A percentile compares a stretch with the other conserved stretches of the same genome.
phyloP scores from a whole-genome alignment of 768 basidiomycete species.

The Tulasnella sp. region DNA sequence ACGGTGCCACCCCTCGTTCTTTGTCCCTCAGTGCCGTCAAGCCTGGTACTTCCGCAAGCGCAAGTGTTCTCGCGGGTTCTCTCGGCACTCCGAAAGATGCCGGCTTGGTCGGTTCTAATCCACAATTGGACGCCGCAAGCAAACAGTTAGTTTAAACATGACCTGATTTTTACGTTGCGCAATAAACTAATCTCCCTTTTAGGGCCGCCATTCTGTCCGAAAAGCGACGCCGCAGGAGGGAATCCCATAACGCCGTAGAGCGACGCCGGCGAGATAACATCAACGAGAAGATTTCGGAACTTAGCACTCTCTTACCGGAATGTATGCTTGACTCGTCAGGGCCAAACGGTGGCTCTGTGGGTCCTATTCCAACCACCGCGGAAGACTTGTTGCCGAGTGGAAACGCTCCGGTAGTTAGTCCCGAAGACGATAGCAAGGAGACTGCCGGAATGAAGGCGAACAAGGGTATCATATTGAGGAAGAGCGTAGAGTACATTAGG shows the following conservation, averaged over 20 bases:
- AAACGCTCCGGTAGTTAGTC: slow-evolving; percentile 1
- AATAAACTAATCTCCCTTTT: slow-evolving; percentile 2
- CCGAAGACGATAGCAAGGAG: slow-evolving; percentile 17
- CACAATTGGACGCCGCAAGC: slow-evolving; percentile 24
- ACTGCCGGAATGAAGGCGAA: slow-evolving; percentile 60
- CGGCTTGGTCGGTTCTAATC: slow-evolving; percentile 19
- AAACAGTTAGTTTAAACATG: slow-evolving; percentile 29
- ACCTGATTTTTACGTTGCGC: slow-evolving; percentile 5
- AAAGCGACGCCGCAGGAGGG: slow-evolving; percentile 65
- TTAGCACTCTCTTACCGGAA: slow-evolving; percentile 80
- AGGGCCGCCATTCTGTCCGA: slow-evolving; percentile 56
- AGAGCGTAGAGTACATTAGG: slow-evolving; percentile 60
- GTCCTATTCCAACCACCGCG: slow-evolving; percentile 20
- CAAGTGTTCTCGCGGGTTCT: slow-evolving; percentile 15
- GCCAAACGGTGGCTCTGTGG: slow-evolving; percentile 19
- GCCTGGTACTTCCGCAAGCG: slow-evolving; percentile 23
- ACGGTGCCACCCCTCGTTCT: slow-evolving; percentile 1
- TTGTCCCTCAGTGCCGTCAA: slow-evolving; percentile 26
- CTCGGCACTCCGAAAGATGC: slow-evolving; percentile 17
- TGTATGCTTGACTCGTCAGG: slow-evolving; percentile 50
- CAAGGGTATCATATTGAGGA: slow-evolving; percentile 86
- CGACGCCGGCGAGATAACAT: slow-evolving; percentile 79
- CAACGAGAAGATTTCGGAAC: slow-evolving; percentile 87
- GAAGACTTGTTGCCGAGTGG: slow-evolving; percentile 14
- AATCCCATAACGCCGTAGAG: slow-evolving; percentile 89